Conservation (phyloP, 164 flowering plant species). For the Taxillus chinensis region DNA sequence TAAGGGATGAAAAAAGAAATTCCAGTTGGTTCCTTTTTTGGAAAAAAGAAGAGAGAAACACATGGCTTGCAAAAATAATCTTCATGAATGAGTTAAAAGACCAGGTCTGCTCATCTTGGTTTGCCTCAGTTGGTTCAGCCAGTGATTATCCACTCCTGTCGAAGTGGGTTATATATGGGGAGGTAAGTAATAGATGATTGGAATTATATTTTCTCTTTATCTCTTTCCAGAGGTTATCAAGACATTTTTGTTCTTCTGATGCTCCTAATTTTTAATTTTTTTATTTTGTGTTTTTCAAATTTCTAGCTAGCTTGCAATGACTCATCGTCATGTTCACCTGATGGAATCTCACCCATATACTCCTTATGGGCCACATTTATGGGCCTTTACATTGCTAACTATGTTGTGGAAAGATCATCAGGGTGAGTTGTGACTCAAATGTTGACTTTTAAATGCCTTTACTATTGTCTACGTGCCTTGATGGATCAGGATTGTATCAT, state of each 20-base stretch:
- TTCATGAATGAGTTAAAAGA: constrained; percentile 78
- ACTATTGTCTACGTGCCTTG: neutral
- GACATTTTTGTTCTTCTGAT: neutral
- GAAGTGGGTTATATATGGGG: constrained; percentile 97
- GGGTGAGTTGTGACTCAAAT: constrained; percentile 50
- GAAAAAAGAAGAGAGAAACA: constrained; percentile 65
- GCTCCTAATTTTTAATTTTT: constrained; percentile 2
- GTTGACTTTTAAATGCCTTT: neutral
- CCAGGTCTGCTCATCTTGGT: constrained; percentile 95
- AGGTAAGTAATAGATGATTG: constrained; percentile 33
- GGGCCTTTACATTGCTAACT: constrained; percentile 96
- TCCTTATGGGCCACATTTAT: constrained; percentile 99
- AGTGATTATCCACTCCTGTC: constrained; percentile 94
- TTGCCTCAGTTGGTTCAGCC: constrained; percentile 99
- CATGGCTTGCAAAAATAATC: constrained; percentile 64
- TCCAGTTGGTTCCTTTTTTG: constrained; percentile 62
- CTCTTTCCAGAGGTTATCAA: neutral
- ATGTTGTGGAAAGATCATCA: constrained; percentile 91
- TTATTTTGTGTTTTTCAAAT: neutral
- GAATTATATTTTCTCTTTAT: neutral
- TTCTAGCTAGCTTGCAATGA: constrained; percentile 70
- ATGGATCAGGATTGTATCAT: neutral
- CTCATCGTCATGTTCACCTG: constrained; percentile 57
- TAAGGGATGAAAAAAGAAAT: constrained; percentile 48
- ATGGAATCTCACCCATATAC: constrained; percentile 92